Conservation (phyloP, 805 yeast species). For the Yamadazyma phyllophila region DNA sequence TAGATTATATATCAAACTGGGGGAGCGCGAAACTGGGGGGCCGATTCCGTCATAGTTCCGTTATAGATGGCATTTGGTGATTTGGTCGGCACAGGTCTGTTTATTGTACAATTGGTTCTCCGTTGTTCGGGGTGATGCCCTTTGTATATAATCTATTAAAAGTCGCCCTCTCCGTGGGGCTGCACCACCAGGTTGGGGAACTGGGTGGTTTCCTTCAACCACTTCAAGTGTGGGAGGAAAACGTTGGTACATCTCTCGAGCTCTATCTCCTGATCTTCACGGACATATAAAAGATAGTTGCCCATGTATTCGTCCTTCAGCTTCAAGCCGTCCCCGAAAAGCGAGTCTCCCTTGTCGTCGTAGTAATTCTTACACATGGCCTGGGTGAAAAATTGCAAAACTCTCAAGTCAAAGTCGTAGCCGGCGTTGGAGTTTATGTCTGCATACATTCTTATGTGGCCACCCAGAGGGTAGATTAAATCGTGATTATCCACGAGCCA, state of each 20-base stretch:
- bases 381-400: slow-evolving; percentile 37
- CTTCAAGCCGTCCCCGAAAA: slow-evolving; percentile 23
- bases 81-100: too few relatives aligned
- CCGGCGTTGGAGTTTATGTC: slow-evolving; percentile 34
- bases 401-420: slow-evolving; percentile 42
- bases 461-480: slow-evolving; percentile 29
- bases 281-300: slow-evolving; percentile 26
- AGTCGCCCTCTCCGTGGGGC: slow-evolving; percentile 4
- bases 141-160: neutral
- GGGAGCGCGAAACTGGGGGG: neutral
- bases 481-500: slow-evolving; percentile 36
- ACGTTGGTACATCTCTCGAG: slow-evolving; percentile 31
- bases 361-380: slow-evolving; percentile 38
- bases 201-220: slow-evolving; percentile 38
- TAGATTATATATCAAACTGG: neutral
- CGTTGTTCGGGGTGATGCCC: too few relatives aligned
- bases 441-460: slow-evolving; percentile 42
- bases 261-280: slow-evolving; percentile 21
- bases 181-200: slow-evolving; percentile 14
- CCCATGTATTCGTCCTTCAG: slow-evolving; percentile 32
- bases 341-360: slow-evolving; percentile 22
- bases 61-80: too few relatives aligned
- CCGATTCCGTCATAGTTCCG: too few relatives aligned
- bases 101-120: too few relatives aligned
- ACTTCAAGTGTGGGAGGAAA: slow-evolving; percentile 41